Evolutionary conservation across 352 stramenopile genomes (phyloP), one percentile per base, ranked within the genome.

Genomic region (Pythium grandisporangium): DNA sequence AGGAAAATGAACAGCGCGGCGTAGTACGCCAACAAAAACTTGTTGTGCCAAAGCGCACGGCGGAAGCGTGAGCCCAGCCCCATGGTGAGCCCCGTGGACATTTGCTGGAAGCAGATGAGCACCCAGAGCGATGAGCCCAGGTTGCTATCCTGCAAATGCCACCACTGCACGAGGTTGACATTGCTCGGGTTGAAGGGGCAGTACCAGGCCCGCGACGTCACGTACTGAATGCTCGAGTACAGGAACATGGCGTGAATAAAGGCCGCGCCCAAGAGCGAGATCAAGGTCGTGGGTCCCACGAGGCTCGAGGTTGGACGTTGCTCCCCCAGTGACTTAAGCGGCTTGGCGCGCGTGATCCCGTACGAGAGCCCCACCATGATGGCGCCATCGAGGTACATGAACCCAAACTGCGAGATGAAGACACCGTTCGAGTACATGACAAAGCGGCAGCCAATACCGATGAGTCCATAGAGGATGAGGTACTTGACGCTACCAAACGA

Each of bases 381-480:
- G 24, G 82, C 63, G 22, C 80, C 82, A 56, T 91, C 77, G 17
- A 81, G 50, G 46, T 74, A 87, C 49, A 93, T 84, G 69, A 87
- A 96, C 42, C 63, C 62, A 50, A 81, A 93, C 63, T 93, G 76
- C 20, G 77, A 80, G 45, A 95, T 85, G 51, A 86, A 92, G 30
- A 95, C 76, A 10, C 51, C 53, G 50, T 93, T 86, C 58, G 84
- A 89, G 55, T 90, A 90, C 67, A 84, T 90, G 21, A 90, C 69
- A 27, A 84, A 79, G 45, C 87, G 75, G 37, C 69, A 83, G 46
- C 83, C 72, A 30, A 84, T 84, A 36, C 79, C 73, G 40, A 93
- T 77, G 45, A 92, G 73, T 29, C 81, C 84, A 52, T 94, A 93
- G 58, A 94, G 79, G 49, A 95, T 89, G 25, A 91, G 60, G 56